Evolutionary conservation across 163 green algal genomes (phyloP).

Genomic region (Scenedesmus sp.): DNA sequence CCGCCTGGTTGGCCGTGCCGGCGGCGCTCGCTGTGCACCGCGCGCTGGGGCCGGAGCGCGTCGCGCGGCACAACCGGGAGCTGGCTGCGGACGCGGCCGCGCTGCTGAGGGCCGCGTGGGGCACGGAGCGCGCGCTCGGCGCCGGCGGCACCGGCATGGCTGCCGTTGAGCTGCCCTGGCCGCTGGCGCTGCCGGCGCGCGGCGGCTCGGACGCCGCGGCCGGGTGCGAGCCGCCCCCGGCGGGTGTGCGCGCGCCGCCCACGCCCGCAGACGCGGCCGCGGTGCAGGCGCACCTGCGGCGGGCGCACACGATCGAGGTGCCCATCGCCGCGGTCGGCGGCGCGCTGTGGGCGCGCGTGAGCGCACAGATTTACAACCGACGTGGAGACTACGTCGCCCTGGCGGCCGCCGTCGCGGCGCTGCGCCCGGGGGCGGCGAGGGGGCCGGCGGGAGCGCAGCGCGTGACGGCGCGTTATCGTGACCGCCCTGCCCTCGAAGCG

Average conservation of each 20-base stretch:
- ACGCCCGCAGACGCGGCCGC: slow-evolving; percentile 28
- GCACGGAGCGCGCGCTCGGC: slow-evolving; percentile 7
- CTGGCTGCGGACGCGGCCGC: slow-evolving; percentile 30
- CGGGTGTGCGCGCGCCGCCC: slow-evolving; percentile 3
- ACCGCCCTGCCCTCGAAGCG: too few relatives aligned
- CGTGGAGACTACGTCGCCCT: slow-evolving; percentile 53
- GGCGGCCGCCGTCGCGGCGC: slow-evolving; percentile 40
- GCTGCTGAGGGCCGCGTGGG: slow-evolving; percentile 47
- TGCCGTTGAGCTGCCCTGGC: slow-evolving; percentile 58
- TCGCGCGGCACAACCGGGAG: slow-evolving; percentile 40
- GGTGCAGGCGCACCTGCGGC: slow-evolving; percentile 54
- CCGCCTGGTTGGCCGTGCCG: slow-evolving; percentile 58
- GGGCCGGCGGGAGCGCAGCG: too few relatives aligned
- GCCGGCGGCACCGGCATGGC: slow-evolving; percentile 52
- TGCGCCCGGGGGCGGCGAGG: too few relatives aligned
- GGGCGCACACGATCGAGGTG: slow-evolving; percentile 57
- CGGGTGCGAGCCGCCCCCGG: not conserved
- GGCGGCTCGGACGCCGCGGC: not conserved
- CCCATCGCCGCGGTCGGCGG: slow-evolving; percentile 48
- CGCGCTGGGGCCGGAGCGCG: slow-evolving; percentile 7
- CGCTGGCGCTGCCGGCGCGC: slow-evolving; percentile 12
- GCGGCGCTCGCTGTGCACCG: slow-evolving; percentile 54
- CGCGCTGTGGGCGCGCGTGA: slow-evolving; percentile 61
- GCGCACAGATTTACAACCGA: slow-evolving; percentile 62
- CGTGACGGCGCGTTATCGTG: too few relatives aligned